A percentile compares a stretch with the other conserved stretches of the same genome.
Evolutionary conservation across 208 protist species (phyloP).

Genomic region (Leishmania martiniquensis): DNA sequence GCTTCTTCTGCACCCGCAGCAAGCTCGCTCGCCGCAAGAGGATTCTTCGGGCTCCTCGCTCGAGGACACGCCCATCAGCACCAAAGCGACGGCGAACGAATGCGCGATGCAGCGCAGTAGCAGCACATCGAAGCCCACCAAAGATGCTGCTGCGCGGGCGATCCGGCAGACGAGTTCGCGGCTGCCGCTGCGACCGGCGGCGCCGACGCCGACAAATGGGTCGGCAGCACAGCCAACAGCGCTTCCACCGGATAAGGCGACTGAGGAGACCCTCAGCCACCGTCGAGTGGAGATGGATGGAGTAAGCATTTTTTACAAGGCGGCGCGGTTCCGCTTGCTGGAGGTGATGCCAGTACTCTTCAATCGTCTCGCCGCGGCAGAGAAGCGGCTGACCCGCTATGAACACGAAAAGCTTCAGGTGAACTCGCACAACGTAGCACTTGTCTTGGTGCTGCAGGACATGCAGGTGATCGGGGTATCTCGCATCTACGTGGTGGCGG

Average conservation of each 20-base stretch:
- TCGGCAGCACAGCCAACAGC: neutral
- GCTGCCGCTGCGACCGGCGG: neutral
- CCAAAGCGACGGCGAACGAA: neutral
- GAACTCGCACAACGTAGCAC: conserved; percentile 84
- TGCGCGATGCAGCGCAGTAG: neutral
- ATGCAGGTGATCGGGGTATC: conserved; percentile 27
- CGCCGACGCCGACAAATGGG: neutral
- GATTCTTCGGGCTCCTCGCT: neutral
- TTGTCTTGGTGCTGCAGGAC: conserved; percentile 78
- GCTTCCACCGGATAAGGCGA: neutral
- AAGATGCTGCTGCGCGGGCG: neutral
- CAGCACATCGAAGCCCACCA: neutral
- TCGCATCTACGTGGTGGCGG: conserved; percentile 66
- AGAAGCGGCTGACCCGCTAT: conserved; percentile 50
- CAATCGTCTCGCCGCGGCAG: conserved; percentile 67
- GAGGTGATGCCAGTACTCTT: conserved; percentile 70
- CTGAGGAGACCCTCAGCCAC: conserved; percentile 4
- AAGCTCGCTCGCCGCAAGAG: neutral
- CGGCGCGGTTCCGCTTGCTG: conserved; percentile 58
- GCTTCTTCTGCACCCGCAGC: neutral
- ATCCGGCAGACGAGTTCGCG: neutral
- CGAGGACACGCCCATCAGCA: neutral
- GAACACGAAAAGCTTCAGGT: conserved; percentile 73
- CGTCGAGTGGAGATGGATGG: conserved; percentile 84
- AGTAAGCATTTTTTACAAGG: conserved; percentile 75